A percentile compares a stretch with the other conserved stretches of the same genome.
phyloP scores from a whole-genome alignment of 2,329 filamentous ascomycete genomes.

The Coniochaeta prunicola region DNA sequence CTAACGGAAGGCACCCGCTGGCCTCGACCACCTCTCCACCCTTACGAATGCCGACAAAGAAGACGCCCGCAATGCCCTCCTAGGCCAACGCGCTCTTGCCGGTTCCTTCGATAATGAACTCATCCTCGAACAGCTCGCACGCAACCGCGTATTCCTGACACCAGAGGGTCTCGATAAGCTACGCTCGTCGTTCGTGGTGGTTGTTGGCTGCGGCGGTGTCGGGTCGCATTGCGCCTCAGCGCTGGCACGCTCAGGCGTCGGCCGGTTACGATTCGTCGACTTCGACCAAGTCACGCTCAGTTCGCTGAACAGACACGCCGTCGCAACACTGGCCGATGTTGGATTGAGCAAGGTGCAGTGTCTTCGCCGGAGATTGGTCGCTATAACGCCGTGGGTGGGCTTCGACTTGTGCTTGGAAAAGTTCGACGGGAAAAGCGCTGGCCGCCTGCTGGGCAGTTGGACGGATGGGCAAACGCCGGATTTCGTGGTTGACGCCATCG shows the following conservation, averaged over 20 bases:
- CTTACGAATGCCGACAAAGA: slow-evolving; percentile 45
- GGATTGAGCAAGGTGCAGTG: slow-evolving; percentile 88
- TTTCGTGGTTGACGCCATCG: slow-evolving; percentile 94
- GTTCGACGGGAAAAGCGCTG: slow-evolving; percentile 63
- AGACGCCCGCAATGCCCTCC: slow-evolving; percentile 49
- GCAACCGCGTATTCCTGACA: slow-evolving; percentile 85
- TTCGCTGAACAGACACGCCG: slow-evolving; percentile 90
- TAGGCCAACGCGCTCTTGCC: slow-evolving; percentile 52
- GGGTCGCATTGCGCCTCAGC: slow-evolving; percentile 86
- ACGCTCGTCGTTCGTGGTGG: slow-evolving; percentile 73
- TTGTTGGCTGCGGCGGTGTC: slow-evolving; percentile 91
- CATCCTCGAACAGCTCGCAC: slow-evolving; percentile 87
- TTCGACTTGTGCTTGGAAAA: slow-evolving; percentile 85
- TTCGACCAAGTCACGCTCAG: slow-evolving; percentile 97
- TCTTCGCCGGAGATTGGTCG: slow-evolving; percentile 70
- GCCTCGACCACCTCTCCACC: slow-evolving; percentile 29
- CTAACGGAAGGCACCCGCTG: slow-evolving; percentile 50
- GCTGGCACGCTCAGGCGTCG: slow-evolving; percentile 81
- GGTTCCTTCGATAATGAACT: slow-evolving; percentile 69
- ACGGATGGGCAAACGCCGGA: slow-evolving; percentile 59
- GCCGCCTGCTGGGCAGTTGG: slow-evolving; percentile 61
- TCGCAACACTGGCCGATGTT: slow-evolving; percentile 89
- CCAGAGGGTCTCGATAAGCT: slow-evolving; percentile 74
- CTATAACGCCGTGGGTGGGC: slow-evolving; percentile 84
- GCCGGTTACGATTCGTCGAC: slow-evolving; percentile 82